These are phyloP conservation scores for Suillus brevipes DNA, from an alignment of 768 basidiomycete genomes.

Conservation along the genomic window DNA sequence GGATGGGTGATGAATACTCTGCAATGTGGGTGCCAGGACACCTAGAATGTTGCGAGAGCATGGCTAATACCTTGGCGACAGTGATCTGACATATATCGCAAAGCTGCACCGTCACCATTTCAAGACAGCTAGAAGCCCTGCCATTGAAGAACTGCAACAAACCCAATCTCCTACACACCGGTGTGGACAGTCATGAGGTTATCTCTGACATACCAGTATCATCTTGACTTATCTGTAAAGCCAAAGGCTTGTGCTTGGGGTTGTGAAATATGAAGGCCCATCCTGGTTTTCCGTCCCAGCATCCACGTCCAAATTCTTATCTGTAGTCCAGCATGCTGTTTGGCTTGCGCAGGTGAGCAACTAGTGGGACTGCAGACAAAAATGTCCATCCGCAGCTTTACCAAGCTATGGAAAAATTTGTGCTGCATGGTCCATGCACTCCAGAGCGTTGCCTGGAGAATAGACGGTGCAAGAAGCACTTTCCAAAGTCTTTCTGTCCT, in stretches of 20 bases:
- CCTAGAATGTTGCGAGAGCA: not conserved
- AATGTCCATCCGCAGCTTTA: too few species aligned
- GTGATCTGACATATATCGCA: not conserved
- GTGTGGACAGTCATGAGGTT: not conserved
- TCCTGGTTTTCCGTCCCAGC: not conserved
- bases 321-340: not conserved
- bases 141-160: not conserved
- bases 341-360: not conserved
- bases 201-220: not conserved
- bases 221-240: not conserved
- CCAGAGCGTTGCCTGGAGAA: too few species aligned
- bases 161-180: not conserved
- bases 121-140: not conserved
- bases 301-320: not conserved
- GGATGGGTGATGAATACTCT: not conserved
- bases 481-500: too few species aligned
- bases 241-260: not conserved
- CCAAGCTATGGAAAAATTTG: too few species aligned
- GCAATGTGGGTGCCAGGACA: not conserved
- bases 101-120: not conserved
- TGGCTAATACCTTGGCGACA: not conserved
- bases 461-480: too few species aligned
- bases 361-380: too few species aligned
- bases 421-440: too few species aligned
- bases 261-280: not conserved